These are phyloP conservation scores for Pestalotiopsis sp. DNA, from an alignment of 2,329 filamentous ascomycete genomes.

Conservation along the genomic window DNA sequence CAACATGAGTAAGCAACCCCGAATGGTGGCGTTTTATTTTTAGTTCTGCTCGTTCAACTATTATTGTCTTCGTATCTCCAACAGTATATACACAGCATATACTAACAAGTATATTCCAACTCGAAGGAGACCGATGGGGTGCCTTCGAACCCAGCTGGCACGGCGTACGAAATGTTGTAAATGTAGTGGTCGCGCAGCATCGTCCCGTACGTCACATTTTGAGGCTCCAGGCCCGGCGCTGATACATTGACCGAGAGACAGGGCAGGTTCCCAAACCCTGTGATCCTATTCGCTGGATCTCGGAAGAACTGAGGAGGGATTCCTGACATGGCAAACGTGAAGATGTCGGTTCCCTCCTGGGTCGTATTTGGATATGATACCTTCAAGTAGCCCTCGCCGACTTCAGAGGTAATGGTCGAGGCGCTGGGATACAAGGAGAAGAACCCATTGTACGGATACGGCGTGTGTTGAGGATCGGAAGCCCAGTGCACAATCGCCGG, in stretches of 20 bases:
- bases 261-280: constrained; percentile 37
- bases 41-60: not conserved
- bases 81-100: not conserved
- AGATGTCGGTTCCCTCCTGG: constrained; percentile 39
- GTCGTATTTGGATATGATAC: constrained; percentile 44
- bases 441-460: constrained; percentile 41
- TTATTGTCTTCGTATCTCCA: not conserved
- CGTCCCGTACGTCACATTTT: constrained; percentile 39
- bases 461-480: constrained; percentile 38
- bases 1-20: not conserved
- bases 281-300: constrained; percentile 30
- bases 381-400: constrained; percentile 33
- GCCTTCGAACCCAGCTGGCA: constrained; percentile 42
- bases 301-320: constrained; percentile 42
- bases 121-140: constrained; percentile 38
- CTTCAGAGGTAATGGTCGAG: constrained; percentile 43
- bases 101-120: constrained; percentile 31
- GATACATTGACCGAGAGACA: constrained; percentile 42
- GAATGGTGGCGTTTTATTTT: not conserved
- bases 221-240: constrained; percentile 39
- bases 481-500: constrained; percentile 51
- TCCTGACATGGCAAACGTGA: constrained; percentile 41
- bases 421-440: constrained; percentile 45
- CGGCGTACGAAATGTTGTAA: constrained; percentile 50
- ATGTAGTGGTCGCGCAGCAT: constrained; percentile 43